Evolutionary conservation across 2,329 filamentous ascomycete genomes (phyloP), one percentile per base, ranked within the genome.

Genomic region (Dactylellina drechsleri): DNA sequence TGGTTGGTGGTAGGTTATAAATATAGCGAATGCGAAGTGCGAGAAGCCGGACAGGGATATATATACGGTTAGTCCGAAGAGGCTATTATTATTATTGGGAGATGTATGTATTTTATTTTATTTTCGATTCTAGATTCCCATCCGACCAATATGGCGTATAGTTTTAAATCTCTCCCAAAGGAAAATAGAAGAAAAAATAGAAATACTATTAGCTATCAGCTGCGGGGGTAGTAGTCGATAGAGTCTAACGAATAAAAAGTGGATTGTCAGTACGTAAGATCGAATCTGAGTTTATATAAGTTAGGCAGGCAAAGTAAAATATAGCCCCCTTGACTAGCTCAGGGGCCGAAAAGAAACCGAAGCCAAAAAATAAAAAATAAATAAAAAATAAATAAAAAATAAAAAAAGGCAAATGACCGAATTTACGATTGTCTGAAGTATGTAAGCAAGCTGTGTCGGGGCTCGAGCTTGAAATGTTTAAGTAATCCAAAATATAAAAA

Each of bases 21-120:
- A 53, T 60, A 67, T 20, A 13, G 47, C 53, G 70, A 59, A 67
- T 74, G 68, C 68, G 68, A 74, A 75, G 43, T 57, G 64, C 71
- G 58, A 68, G 56, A 26, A 23, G 18, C 16, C 20, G 23, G 59
- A 36, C 60, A 66, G 66, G 66, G 58, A 52, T 71, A 15, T 43
- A 31, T 12, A 4, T 61, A n/a, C 12, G 13, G 7, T 26, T 45
- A 16, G 16, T 28, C 18, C 23, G 54, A 41, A 58, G n/a, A 4
- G 54, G 10, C 13, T 15, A 41, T 23, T 15, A 41, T 16, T 20
- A 40, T 40, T n/a, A 54, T 60, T 60, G 20, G 54, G 23, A 18
- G 4, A 45, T 45, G n/a, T 28, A 16, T 45, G 47, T 56, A 41
- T 36, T 36, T 36, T 36, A 36, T 36, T 36, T 36, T 36, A 36